These are phyloP conservation scores for Lachnellula hyalina DNA, from an alignment of 2,329 filamentous ascomycete species.

Conservation along the genomic window DNA sequence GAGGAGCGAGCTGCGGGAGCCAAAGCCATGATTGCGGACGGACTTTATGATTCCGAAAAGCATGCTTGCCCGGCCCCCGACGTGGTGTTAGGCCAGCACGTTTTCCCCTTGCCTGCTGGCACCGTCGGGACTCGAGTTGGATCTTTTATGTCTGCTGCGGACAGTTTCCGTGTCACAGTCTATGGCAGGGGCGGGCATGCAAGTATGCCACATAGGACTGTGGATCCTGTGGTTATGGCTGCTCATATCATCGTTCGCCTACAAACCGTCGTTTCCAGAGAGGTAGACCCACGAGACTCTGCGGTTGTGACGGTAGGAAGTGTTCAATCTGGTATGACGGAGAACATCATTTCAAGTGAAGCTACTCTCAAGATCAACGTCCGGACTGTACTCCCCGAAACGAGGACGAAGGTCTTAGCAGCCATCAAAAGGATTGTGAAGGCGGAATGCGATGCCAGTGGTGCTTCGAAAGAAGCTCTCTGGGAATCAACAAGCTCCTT, in stretches of 20 bases:
- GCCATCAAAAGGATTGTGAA: slow-evolving; percentile 41
- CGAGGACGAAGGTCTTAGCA: slow-evolving; percentile 32
- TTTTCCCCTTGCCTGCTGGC: slow-evolving; percentile 38
- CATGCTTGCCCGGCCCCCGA: slow-evolving; percentile 49
- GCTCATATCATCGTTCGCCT: slow-evolving; percentile 36
- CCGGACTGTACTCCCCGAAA: slow-evolving; percentile 31
- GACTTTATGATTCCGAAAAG: slow-evolving; percentile 39
- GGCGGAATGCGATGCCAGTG: slow-evolving; percentile 48
- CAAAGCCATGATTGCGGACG: slow-evolving; percentile 55
- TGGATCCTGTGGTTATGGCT: slow-evolving; percentile 45
- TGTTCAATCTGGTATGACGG: slow-evolving; percentile 37
- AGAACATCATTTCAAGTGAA: slow-evolving; percentile 42
- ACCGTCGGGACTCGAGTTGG: slow-evolving; percentile 32
- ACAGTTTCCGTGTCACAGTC: slow-evolving; percentile 34
- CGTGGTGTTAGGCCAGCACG: slow-evolving; percentile 50
- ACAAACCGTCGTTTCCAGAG: slow-evolving; percentile 36
- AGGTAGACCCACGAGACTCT: slow-evolving; percentile 35
- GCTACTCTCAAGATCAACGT: slow-evolving; percentile 39
- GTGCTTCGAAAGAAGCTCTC: slow-evolving; percentile 20
- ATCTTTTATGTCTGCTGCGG: slow-evolving; percentile 32
- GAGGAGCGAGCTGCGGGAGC: slow-evolving; percentile 62
- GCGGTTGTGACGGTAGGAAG: slow-evolving; percentile 41
- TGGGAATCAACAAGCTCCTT: slow-evolving; percentile 16
- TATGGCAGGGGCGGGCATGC: slow-evolving; percentile 42
- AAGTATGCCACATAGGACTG: slow-evolving; percentile 34